Evolutionary conservation across 2,329 filamentous ascomycete species (phyloP).

Genomic region (Passalora sequoiae): DNA sequence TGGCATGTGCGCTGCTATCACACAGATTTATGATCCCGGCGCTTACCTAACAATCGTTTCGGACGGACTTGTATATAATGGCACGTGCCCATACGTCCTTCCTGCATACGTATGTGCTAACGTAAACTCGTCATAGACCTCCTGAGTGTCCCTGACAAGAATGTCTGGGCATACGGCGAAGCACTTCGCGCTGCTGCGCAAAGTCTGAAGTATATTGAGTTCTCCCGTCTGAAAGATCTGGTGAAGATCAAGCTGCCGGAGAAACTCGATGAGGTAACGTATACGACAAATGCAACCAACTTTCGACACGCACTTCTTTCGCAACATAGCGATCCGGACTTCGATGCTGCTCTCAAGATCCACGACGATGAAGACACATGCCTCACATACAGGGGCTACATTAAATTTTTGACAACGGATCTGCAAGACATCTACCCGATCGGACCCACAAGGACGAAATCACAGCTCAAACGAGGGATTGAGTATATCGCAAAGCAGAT

Average conservation of each 20-base stretch:
- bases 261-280: slow-evolving; percentile 17
- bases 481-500: slow-evolving; percentile 19
- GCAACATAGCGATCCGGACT: slow-evolving; percentile 10
- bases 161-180: slow-evolving; percentile 14
- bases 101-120: neutral
- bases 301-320: slow-evolving; percentile 14
- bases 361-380: slow-evolving; percentile 12
- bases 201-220: slow-evolving; percentile 12
- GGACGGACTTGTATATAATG: slow-evolving; percentile 19
- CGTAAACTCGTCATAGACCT: slow-evolving; percentile 7
- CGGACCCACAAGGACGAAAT: slow-evolving; percentile 9
- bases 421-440: slow-evolving; percentile 15
- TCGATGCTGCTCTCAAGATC: slow-evolving; percentile 7
- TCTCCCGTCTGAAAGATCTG: slow-evolving; percentile 15
- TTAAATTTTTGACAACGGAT: slow-evolving; percentile 15
- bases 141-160: slow-evolving; percentile 10
- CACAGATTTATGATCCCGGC: slow-evolving; percentile 14
- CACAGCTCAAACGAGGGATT: slow-evolving; percentile 12
- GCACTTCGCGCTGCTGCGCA: slow-evolving; percentile 7
- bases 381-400: slow-evolving; percentile 16
- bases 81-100: slow-evolving; percentile 7
- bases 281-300: slow-evolving; percentile 18
- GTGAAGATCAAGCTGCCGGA: slow-evolving; percentile 11
- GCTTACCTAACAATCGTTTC: slow-evolving; percentile 16
- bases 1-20: slow-evolving; percentile 12